These are phyloP conservation scores for Ustilago loliicola DNA, from an alignment of 1,284 basidiomycete species.

Conservation along the genomic window DNA sequence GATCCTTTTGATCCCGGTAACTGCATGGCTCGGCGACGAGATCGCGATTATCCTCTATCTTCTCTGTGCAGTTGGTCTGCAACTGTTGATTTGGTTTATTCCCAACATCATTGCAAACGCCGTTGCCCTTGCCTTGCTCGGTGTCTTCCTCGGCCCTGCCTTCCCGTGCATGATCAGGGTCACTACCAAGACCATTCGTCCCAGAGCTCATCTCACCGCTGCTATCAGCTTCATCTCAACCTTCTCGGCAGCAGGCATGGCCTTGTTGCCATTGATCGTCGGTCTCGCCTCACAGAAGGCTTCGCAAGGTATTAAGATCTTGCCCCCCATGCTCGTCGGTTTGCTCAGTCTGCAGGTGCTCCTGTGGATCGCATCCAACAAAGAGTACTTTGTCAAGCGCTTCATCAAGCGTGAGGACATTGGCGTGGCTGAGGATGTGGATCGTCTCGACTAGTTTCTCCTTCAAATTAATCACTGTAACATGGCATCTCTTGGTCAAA, in stretches of 20 bases:
- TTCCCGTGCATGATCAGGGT: constrained; percentile 54
- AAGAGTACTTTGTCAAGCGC: constrained; percentile 20
- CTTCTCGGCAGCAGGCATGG: constrained; percentile 50
- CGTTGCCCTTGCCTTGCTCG: constrained; percentile 50
- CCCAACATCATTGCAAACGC: constrained; percentile 55
- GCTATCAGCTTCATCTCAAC: constrained; percentile 52
- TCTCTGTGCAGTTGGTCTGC: constrained; percentile 38
- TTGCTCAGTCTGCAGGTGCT: constrained; percentile 39
- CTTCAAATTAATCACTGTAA: background rate
- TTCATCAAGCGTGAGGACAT: constrained; percentile 11
- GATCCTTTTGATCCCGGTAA: constrained; percentile 55
- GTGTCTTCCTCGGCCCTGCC: constrained; percentile 52
- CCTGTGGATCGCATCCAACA: constrained; percentile 35
- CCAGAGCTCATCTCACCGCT: constrained; percentile 47
- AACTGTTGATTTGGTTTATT: constrained; percentile 55
- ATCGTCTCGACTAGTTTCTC: constrained; percentile 29
- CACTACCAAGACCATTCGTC: constrained; percentile 37
- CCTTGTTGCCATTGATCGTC: constrained; percentile 51
- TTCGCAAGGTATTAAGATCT: constrained; percentile 43
- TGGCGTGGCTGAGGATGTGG: constrained; percentile 1
- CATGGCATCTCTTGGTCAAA: background rate
- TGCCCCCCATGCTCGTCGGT: constrained; percentile 52
- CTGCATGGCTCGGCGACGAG: constrained; percentile 48
- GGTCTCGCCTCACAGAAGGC: constrained; percentile 46
- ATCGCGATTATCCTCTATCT: constrained; percentile 51